Base-by-base conservation (phyloP, 768 basidiomycete genomes). In the Phaffia tasmanica region DNA sequence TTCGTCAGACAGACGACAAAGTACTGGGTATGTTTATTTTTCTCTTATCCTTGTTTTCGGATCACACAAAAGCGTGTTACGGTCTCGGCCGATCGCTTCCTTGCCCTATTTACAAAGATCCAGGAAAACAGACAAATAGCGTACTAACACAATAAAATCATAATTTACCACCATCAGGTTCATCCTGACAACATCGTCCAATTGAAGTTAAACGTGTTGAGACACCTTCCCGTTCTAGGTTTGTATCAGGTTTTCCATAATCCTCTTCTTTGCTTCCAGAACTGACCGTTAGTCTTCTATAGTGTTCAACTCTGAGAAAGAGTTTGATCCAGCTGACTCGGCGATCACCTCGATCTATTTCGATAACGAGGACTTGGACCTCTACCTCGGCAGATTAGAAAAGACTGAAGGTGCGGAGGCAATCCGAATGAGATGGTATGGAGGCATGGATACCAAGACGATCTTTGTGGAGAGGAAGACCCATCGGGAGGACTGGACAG, bases 361-460 rank as follows among this genome's bases (percentile, higher is more conserved):
- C 70, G 94, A 97, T 74, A 92, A 95, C 72, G 88, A 94, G 73
- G 86, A 93, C 50, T 83, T 98, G 48, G 94, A 98, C 64, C 81
- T 99, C 6, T 99, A 99, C 72, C 85, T 99, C 16, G 95, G 95
- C 53, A 85, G 95, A 27, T 79, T 98, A 49, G 95, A 99, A 77
- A 99, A 99, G 81, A 95, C 92, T 0, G 95, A 98, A 78, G 95
- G 95, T 3, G 95, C 95, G 1, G 91, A 99, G 76, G 95, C 95
- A 19, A 83, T 99, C 66, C 89, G 95, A 56, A 79, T 99, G 68
- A 83, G 95, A 47, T 98, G 95, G 95, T 99, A 99, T 73, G 95
- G 95, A 15, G 92, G 90, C 74, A 83, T 84, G 65, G 81, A 84
- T 66, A 83, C 81, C 60, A 90, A 87, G 74, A 88, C 77, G 75